phyloP scores from a whole-genome alignment of 768 basidiomycete species.

The Dioszegia aurantiaca region DNA sequence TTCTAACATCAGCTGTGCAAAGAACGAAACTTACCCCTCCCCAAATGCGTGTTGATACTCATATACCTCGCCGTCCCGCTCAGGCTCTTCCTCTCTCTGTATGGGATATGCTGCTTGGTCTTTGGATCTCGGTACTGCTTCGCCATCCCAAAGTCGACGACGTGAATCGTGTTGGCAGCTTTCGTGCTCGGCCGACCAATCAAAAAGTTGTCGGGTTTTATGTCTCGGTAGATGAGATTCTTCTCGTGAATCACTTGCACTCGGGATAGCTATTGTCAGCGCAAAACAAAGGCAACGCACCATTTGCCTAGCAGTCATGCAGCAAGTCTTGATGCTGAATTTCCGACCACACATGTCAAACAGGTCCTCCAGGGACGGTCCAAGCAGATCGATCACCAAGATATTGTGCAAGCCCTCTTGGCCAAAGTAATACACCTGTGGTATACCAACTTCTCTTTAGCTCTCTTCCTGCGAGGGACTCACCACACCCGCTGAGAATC shows the following conservation, averaged over 20 bases:
- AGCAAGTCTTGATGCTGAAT: conserved; percentile 96
- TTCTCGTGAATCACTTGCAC: conserved; percentile 99
- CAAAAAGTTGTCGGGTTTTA: conserved; percentile 99
- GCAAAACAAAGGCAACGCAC: conserved; percentile 55
- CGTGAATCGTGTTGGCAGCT: conserved; percentile 65
- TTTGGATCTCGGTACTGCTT: conserved; percentile 99
- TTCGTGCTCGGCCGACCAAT: conserved; percentile 92
- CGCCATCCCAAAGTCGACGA: conserved; percentile 99
- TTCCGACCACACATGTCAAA: conserved; percentile 99
- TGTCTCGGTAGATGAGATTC: conserved; percentile 98
- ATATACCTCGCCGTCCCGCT: conserved; percentile 98
- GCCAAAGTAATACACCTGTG: conserved; percentile 99
- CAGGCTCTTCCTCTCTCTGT: conserved; percentile 94
- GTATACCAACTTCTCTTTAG: conserved; percentile 72
- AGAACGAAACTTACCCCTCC: conserved; percentile 68
- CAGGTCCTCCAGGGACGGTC: conserved; percentile 92
- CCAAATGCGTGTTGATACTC: conserved; percentile 99
- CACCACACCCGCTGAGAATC: conserved; percentile 85
- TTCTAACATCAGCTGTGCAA: conserved; percentile 49
- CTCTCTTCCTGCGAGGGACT: conserved; percentile 52
- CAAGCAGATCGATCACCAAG: conserved; percentile 94
- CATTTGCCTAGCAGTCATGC: conserved; percentile 99
- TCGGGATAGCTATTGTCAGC: conserved; percentile 68
- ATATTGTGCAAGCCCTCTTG: conserved; percentile 99
- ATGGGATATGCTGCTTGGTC: conserved; percentile 98